Base-by-base conservation (phyloP, 345 rosid genomes). In the Cardamine chenopodiifolia region DNA sequence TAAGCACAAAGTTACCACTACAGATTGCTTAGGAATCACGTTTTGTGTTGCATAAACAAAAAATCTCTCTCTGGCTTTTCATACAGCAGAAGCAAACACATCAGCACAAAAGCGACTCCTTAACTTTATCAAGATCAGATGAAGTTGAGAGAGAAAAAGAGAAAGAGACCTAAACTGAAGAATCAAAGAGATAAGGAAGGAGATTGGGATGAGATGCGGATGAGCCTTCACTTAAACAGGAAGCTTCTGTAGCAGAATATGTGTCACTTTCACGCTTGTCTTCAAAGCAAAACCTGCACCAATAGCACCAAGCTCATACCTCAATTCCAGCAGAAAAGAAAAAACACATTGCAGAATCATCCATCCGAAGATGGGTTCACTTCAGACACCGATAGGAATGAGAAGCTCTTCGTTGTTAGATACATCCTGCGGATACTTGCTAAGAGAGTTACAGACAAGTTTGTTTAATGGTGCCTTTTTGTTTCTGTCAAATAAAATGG, bases 381-480 rank as follows among this genome's bases (percentile, higher is more conserved):
- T 84, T 75, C 90, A 87, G 53, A 84, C 85, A 29, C 90, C 93
- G 11, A 73, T 71, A 22, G 87, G 85, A 47, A 85, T 86, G 90
- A 83, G 85, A 82, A 89, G 91, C 79, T 82, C 89, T 3, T 85
- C 88, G 0, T 17, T 83, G 81, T 79, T 81, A 26, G 96, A 88
- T 79, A 83, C 89, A 8, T 93, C 97, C 48, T 91, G 98, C 29
- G 96, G 97, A 66, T 93, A 91, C 80, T 77, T 93, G 53, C 90
- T 93, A 57, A 91, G 86, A 72, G 98, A 93, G 79, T 73, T 91
- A 83, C 95, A 93, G 94, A 97, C 81, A 86, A 77, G 89, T 80
- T 59, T 70, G 66, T 17, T 58, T 55, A 6, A 47, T 12, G 10
- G 6, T 14, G 4, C 18, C 25, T 58, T 29, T 34, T 18, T 15